Evolutionary conservation across 352 stramenopile species (phyloP), one percentile per base, ranked within the genome.

Genomic region (Phytophthora sansomeana): DNA sequence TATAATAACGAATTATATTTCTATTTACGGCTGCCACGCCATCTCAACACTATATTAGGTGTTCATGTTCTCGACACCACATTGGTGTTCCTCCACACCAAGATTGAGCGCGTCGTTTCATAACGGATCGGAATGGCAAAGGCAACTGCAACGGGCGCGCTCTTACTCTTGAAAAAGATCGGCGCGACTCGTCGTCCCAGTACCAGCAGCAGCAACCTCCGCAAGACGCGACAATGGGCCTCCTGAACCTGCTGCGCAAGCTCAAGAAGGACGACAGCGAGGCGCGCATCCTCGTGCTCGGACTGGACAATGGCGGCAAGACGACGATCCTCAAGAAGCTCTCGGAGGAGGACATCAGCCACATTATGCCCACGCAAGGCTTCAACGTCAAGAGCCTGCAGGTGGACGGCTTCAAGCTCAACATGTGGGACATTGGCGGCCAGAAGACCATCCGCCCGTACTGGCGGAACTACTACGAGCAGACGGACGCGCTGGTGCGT

Each of bases 401-500:
- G 75, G 87, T 97, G 57, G 90, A 97, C 71, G 92, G 89, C 73
- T 98, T 98, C 76, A 98, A 98, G 80, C 89, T 99, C 56, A 98
- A 99, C 75, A 96, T 98, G 65, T 99, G 96, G 96, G 97, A 99
- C 79, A 97, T 99, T 49, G 98, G 97, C 44, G 98, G 97, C 24
- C 98, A 99, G 85, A 98, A 98, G 64, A 99, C 97, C 29, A 99
- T 99, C 56, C 93, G 97, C 17, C 93, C 97, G 0, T 99, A 99
- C 85, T 99, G 97, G 97, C 83, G 97, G 38, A 99, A 99, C 85
- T 99, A 99, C 81, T 99, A 99, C 78, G 97, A 99, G 84, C 77
- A 98, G 69, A 98, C 96, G 3, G 96, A 98, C 69, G 94, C 92
- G 6, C 70, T 98, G 51, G 83, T 93, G 62, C 33, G 74, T 57